Percentiles rank a stretch among this genome's conserved stretches.
phyloP scores from a whole-genome alignment of 495 filamentous ascomycete genomes.

The Neurospora cerealis region DNA sequence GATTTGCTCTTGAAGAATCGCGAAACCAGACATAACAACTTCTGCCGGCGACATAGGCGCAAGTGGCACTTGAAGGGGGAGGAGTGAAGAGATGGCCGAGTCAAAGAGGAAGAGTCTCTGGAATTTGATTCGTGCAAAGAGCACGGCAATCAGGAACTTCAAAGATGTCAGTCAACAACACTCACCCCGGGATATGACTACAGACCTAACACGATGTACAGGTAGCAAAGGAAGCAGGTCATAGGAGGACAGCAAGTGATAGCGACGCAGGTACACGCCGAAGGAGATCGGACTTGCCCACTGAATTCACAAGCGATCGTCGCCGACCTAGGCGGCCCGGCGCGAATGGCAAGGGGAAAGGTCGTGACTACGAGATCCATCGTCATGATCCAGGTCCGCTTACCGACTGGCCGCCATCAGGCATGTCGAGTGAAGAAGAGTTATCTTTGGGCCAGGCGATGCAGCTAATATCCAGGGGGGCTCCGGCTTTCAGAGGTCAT shows the following conservation, averaged over 20 bases:
- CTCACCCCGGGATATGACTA: background rate
- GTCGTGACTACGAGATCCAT: conserved; percentile 24
- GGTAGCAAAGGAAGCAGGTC: conserved; percentile 4
- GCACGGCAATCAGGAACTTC: conserved; percentile 6
- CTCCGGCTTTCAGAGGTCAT: conserved; percentile 36
- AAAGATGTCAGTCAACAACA: conserved; percentile 3
- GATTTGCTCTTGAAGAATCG: background rate
- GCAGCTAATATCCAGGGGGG: conserved; percentile 37
- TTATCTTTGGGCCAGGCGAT: conserved; percentile 35
- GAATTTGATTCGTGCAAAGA: conserved; percentile 10
- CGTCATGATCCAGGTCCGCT: conserved; percentile 28
- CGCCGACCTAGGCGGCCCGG: conserved; percentile 32
- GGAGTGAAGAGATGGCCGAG: background rate
- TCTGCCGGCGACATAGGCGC: background rate
- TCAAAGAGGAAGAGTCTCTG: conserved; percentile 13
- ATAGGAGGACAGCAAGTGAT: conserved; percentile 5
- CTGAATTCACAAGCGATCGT: conserved; percentile 13
- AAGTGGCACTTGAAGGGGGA: background rate
- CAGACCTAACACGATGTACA: conserved; percentile 1
- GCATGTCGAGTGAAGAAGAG: conserved; percentile 32
- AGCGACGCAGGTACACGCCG: conserved; percentile 1
- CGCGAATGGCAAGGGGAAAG: conserved; percentile 33
- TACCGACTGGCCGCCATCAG: conserved; percentile 38
- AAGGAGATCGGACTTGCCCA: conserved; percentile 4
- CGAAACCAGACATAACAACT: background rate